These are phyloP conservation scores for Blastobotrys chiropterorum DNA, from an alignment of 805 yeast species.

Conservation along the genomic window DNA sequence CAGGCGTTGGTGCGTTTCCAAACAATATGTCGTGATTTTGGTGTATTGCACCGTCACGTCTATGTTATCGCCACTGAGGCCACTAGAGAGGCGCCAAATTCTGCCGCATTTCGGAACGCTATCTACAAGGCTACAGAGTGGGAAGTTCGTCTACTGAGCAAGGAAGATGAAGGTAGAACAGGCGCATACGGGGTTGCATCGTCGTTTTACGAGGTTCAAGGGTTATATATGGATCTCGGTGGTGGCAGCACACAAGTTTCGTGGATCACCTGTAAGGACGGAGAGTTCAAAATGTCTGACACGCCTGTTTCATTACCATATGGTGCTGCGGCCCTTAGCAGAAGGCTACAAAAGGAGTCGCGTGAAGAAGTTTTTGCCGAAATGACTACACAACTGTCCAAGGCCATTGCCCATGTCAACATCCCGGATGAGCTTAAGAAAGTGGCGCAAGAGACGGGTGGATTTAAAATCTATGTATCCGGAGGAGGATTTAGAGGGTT, in stretches of 20 bases:
- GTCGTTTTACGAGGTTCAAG: conserved; percentile 58
- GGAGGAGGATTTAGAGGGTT: conserved; percentile 73
- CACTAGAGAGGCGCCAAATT: conserved; percentile 61
- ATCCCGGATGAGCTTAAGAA: conserved; percentile 47
- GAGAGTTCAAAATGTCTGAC: conserved; percentile 48
- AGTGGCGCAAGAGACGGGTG: conserved; percentile 50
- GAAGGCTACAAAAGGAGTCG: conserved; percentile 48
- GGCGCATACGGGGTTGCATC: conserved; percentile 74
- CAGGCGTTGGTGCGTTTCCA: conserved; percentile 62
- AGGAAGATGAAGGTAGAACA: conserved; percentile 58
- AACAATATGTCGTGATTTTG: conserved; percentile 66
- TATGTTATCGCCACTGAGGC: conserved; percentile 72
- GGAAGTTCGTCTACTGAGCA: conserved; percentile 54
- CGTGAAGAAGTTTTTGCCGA: conserved; percentile 46
- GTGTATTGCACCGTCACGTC: conserved; percentile 52
- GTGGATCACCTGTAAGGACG: conserved; percentile 57
- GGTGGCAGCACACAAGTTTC: conserved; percentile 66
- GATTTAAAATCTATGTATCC: conserved; percentile 57
- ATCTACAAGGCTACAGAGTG: conserved; percentile 57
- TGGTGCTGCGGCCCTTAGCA: conserved; percentile 65
- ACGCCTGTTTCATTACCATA: conserved; percentile 62
- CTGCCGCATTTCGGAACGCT: conserved; percentile 50
- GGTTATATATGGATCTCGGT: conserved; percentile 67
- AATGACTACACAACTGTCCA: conserved; percentile 44
- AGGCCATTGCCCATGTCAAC: conserved; percentile 45